Percentiles rank a stretch among this genome's conserved stretches.
Conservation (phyloP, 139 green algal genomes). For the Marvania coccoides region DNA sequence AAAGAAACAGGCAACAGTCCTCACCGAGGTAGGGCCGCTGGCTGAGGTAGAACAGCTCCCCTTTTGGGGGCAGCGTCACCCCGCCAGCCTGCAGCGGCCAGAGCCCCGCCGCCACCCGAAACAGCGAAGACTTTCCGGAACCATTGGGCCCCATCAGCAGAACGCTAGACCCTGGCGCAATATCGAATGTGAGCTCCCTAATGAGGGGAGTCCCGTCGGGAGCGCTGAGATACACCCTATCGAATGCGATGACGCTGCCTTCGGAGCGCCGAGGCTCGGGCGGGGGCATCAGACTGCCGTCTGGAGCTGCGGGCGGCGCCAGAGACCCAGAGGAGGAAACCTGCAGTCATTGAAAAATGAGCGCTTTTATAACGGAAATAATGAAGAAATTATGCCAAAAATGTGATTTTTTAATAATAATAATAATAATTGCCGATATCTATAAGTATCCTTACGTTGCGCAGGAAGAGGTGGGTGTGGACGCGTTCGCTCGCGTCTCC, state of each 20-base stretch:
- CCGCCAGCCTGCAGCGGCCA: slow-evolving; percentile 73
- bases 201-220: slow-evolving; percentile 80
- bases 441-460: no score
- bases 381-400: no score
- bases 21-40: slow-evolving; percentile 83
- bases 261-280: slow-evolving; percentile 21
- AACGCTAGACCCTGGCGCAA: slow-evolving; percentile 47
- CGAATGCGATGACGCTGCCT: slow-evolving; percentile 36
- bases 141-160: slow-evolving; percentile 91
- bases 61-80: slow-evolving; percentile 38
- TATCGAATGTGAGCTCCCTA: slow-evolving; percentile 72
- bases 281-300: slow-evolving; percentile 9
- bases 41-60: slow-evolving; percentile 77
- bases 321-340: slow-evolving; percentile 38
- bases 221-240: slow-evolving; percentile 71
- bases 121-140: slow-evolving; percentile 73
- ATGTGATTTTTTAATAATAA: no score
- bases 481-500: slow-evolving; percentile 40
- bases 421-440: no score
- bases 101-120: slow-evolving; percentile 74
- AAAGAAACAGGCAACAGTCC: no score
- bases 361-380: no score
- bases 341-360: no score
- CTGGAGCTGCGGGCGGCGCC: slow-evolving; percentile 1
- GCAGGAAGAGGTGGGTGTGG: slow-evolving; percentile 58